Evolutionary conservation across 139 green algal genomes (phyloP).

Genomic region (Chlamydomonas sp.): DNA sequence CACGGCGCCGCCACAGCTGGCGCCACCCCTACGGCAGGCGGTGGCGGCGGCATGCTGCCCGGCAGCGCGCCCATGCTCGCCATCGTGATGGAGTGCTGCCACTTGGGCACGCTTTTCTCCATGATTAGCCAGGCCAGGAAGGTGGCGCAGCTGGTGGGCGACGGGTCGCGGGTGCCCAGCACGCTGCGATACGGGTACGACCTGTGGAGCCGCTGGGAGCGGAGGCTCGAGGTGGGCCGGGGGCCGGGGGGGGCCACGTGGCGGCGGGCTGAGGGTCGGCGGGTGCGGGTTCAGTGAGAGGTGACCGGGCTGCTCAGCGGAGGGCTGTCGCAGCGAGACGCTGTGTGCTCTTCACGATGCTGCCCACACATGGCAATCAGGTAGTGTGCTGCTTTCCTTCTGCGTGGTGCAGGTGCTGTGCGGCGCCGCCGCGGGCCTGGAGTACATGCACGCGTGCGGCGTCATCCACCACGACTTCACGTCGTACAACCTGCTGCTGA

Average conservation of each 20-base stretch:
- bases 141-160: neutral
- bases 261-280: neutral
- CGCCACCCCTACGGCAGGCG: neutral
- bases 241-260: neutral
- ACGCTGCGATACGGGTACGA: neutral
- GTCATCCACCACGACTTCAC: constrained; percentile 72
- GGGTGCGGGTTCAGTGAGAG: neutral
- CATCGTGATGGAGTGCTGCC: constrained; percentile 71
- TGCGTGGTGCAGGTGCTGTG: constrained; percentile 33
- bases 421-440: constrained; percentile 62
- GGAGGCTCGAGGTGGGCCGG: constrained; percentile 19
- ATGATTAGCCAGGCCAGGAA: constrained; percentile 49
- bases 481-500: constrained; percentile 72
- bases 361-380: neutral
- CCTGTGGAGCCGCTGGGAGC: constrained; percentile 5
- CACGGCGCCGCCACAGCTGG: neutral
- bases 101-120: constrained; percentile 54
- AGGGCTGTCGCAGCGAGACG: neutral
- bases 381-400: neutral
- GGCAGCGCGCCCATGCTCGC: constrained; percentile 42
- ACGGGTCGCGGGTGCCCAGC: neutral
- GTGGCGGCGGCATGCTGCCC: neutral
- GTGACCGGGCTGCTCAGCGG: neutral
- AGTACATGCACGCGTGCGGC: constrained; percentile 67
- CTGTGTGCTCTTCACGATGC: neutral